Evolutionary conservation across 768 basidiomycete genomes (phyloP), one percentile per base, ranked within the genome.

Genomic region (Mycena galericulata): DNA sequence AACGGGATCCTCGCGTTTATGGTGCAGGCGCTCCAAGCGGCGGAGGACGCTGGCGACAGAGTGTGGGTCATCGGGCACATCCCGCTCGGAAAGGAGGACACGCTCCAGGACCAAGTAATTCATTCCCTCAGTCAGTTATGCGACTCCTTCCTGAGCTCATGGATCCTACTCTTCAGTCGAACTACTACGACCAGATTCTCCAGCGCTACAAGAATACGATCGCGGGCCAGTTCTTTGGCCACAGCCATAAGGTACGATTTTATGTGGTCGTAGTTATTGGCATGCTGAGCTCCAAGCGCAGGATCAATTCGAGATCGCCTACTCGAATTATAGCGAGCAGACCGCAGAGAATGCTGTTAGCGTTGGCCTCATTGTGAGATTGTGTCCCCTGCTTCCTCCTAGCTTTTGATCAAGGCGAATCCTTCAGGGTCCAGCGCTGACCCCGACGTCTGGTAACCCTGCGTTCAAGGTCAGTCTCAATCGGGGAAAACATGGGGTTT

Each of bases 281-380:
- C 46, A 29, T 26, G 32, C n/a, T 11, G 15, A 38, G 43, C 5
- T 26, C 14, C 18, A 14, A 17, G 43, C 41, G 18, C 32, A 79
- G 77, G 82, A 83, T 66, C 77, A 84, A 69, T 82, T 84, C 60
- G 78, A 82, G 73, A 80, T 84, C 41, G 78, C 77, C 11, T 84
- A 84, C 66, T 77, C 80, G 3, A 74, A 83, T 66, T 83, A 79
- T 60, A 73, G 56, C 32, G 55, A 79, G 14, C 80, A 77, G 40
- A 78, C 68, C 1, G 79, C 79, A 2, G 58, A 65, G 57, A 76
- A 76, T 50, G 74, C 82, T 55, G 68, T 76, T 50, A 73, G 79
- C 27, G 73, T 83, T 43, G 75, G 75, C 0, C 75, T 79, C 49
- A 78, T 83, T 32, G 68, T 69, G 45, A 45, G 68, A n/a, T n/a